Conservation (phyloP, 331 rosid genomes). For the Cydonia oblonga region DNA sequence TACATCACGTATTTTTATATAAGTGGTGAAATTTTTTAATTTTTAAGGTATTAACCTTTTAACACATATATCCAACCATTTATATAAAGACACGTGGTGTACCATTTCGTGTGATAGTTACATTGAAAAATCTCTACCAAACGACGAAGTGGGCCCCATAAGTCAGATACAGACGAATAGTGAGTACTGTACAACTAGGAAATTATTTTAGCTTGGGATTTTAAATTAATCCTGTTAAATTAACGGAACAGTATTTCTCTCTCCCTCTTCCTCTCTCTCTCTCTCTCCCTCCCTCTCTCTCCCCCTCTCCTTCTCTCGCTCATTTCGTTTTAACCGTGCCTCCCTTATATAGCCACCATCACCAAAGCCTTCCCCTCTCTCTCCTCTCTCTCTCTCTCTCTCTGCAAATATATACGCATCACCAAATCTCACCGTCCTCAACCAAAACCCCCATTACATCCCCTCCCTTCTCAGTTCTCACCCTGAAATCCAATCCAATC, state of each 20-base stretch:
- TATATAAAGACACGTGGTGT: too few relatives aligned
- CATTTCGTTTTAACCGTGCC: conserved; percentile 18
- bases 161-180: too few relatives aligned
- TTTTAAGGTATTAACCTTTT: too few relatives aligned
- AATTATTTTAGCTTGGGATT: neutral
- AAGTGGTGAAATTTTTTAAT: too few relatives aligned
- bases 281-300: neutral
- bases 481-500: neutral
- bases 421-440: conserved; percentile 67
- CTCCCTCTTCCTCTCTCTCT: neutral
- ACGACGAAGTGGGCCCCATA: too few relatives aligned
- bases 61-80: too few relatives aligned
- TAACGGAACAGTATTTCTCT: conserved; percentile 10
- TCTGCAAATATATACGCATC: conserved; percentile 27
- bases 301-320: neutral
- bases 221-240: neutral
- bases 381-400: conserved; percentile 7
- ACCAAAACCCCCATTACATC: conserved; percentile 48
- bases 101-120: too few relatives aligned
- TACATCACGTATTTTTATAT: too few relatives aligned
- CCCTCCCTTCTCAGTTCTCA: conserved; percentile 11
- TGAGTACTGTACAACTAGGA: too few relatives aligned
- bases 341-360: neutral
- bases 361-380: conserved; percentile 15
- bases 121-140: too few relatives aligned